A percentile compares a stretch with the other conserved stretches of the same genome.
Conservation (phyloP, 2,329 filamentous ascomycete species). For the Thielaviopsis euricoi region DNA sequence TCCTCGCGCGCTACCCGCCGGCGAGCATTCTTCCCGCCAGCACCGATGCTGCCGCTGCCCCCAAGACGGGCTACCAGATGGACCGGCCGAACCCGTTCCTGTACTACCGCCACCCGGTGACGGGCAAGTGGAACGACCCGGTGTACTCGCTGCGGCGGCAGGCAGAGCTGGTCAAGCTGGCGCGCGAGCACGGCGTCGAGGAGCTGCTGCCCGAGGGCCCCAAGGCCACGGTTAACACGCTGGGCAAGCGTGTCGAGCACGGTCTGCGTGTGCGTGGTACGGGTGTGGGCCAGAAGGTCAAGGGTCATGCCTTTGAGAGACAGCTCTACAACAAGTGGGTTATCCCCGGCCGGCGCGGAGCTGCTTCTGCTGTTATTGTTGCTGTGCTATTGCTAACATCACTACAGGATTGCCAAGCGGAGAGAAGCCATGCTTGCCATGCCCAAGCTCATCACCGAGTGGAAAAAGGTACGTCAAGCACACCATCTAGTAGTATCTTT, state of each 20-base stretch:
- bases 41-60: conserved; percentile 22
- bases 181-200: conserved; percentile 61
- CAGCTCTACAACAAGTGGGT: conserved; percentile 58
- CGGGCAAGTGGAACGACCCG: conserved; percentile 70
- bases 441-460: conserved; percentile 78
- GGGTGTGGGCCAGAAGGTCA: conserved; percentile 80
- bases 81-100: conserved; percentile 64
- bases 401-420: conserved; percentile 60
- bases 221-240: conserved; percentile 58
- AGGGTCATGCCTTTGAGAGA: conserved; percentile 88
- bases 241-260: conserved; percentile 57
- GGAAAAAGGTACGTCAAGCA: conserved; percentile 60
- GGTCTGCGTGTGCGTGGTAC: conserved; percentile 82
- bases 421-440: conserved; percentile 88
- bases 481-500: background rate
- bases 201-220: conserved; percentile 59
- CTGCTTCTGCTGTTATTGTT: no score
- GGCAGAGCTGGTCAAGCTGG: conserved; percentile 79
- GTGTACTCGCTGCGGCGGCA: conserved; percentile 72
- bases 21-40: conserved; percentile 36
- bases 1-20: conserved; percentile 83
- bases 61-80: conserved; percentile 34
- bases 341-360: no score
- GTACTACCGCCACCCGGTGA: conserved; percentile 59
- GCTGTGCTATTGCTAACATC: no score